Evolutionary conservation across 2,329 filamentous ascomycete genomes (phyloP).

Genomic region (Fonsecaea pugnacius): DNA sequence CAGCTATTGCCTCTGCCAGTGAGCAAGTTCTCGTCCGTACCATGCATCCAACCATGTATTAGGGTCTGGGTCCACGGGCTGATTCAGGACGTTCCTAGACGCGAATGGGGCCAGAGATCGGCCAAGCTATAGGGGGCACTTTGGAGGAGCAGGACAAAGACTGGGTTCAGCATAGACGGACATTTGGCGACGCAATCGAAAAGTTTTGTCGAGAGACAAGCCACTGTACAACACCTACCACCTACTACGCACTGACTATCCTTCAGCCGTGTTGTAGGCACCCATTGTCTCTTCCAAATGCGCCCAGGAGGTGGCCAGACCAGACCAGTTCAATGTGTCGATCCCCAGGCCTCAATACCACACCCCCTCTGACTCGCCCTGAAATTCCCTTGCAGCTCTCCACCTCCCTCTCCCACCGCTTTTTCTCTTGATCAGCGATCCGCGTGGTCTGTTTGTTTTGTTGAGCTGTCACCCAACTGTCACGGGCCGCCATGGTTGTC

Average conservation of each 20-base stretch:
- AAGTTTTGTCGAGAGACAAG: constrained; percentile 1
- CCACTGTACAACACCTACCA: not conserved
- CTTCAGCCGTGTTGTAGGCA: not conserved
- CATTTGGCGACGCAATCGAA: not conserved
- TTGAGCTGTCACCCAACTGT: not conserved
- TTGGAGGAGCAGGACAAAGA: not conserved
- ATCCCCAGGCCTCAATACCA: not conserved
- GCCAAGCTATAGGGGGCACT: constrained; percentile 20
- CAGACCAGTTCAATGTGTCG: not conserved
- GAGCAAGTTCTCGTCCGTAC: not conserved
- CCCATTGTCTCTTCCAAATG: not conserved
- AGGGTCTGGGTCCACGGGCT: not conserved
- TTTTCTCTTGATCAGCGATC: not conserved
- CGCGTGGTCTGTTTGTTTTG: not conserved
- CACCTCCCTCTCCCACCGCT: not conserved
- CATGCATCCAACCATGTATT: not conserved
- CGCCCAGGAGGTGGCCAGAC: not conserved
- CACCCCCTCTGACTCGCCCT: not conserved
- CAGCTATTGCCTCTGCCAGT: not conserved
- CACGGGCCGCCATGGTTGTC: not conserved
- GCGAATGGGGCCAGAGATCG: constrained; percentile 28
- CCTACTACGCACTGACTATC: not conserved
- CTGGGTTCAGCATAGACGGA: not conserved
- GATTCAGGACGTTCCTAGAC: constrained; percentile 21
- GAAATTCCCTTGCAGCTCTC: not conserved